Conservation (phyloP, 2,329 filamentous ascomycete genomes). For the Cadophora luteo-olivacea region DNA sequence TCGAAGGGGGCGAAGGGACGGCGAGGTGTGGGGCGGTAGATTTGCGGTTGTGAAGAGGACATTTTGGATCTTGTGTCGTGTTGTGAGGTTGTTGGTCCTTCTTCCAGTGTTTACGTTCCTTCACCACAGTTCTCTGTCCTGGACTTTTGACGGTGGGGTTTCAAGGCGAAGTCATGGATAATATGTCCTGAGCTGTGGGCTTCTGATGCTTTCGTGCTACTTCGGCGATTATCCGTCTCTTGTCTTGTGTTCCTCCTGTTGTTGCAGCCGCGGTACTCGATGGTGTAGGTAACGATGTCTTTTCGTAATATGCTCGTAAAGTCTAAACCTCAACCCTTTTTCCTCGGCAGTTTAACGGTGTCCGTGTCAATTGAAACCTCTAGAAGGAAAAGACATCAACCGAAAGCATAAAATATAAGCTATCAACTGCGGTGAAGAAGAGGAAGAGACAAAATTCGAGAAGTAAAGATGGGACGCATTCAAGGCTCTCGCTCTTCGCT, state of each 20-base stretch:
- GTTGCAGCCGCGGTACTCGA: background rate
- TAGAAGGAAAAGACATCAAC: background rate
- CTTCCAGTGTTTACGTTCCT: background rate
- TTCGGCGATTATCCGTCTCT: slow-evolving; percentile 1
- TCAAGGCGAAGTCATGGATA: background rate
- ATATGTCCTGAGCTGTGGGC: background rate
- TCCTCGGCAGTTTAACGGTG: background rate
- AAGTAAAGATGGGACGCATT: background rate
- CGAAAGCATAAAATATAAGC: background rate
- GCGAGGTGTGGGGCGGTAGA: slow-evolving; percentile 74
- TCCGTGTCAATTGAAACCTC: slow-evolving; percentile 1
- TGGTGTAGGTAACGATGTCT: background rate
- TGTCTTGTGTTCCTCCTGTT: slow-evolving; percentile 8
- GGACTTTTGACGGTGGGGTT: background rate
- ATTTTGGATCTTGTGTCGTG: slow-evolving; percentile 5
- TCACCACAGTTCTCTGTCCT: slow-evolving; percentile 1
- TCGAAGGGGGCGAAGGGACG: slow-evolving; percentile 77
- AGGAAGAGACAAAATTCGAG: background rate
- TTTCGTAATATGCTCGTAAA: background rate
- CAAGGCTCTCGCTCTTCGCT: background rate
- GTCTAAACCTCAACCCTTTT: background rate
- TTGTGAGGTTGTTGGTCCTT: background rate
- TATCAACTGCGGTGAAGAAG: background rate
- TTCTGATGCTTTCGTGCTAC: background rate
- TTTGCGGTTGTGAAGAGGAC: slow-evolving; percentile 49